Evolutionary conservation across 352 stramenopile species (phyloP).

Genomic region (Phytopythium oedochilum): DNA sequence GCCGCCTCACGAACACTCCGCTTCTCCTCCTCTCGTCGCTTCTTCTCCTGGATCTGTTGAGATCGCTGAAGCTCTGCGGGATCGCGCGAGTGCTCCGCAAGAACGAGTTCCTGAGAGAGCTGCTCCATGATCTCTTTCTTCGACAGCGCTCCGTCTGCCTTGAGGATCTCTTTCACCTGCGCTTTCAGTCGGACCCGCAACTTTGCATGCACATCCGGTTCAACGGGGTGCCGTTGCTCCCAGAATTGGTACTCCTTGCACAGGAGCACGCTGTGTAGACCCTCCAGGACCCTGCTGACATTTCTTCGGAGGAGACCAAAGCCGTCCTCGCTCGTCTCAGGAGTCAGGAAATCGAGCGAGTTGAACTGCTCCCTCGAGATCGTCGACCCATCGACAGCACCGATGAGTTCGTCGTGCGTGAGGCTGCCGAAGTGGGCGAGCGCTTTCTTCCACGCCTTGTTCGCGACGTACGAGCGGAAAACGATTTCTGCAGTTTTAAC

Average conservation of each 20-base stretch:
- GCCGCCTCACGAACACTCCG: conserved; percentile 63
- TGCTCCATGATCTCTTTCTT: conserved; percentile 41
- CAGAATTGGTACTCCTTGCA: conserved; percentile 83
- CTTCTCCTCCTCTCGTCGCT: conserved; percentile 61
- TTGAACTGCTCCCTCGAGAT: conserved; percentile 15
- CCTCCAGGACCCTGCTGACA: conserved; percentile 71
- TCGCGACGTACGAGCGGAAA: conserved; percentile 73
- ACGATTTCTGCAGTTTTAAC: conserved; percentile 41
- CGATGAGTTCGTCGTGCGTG: conserved; percentile 37
- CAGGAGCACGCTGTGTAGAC: conserved; percentile 49
- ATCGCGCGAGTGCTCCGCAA: conserved; percentile 37
- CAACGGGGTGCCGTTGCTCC: conserved; percentile 71
- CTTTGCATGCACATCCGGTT: conserved; percentile 52
- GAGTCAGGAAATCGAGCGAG: conserved; percentile 37
- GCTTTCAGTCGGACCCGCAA: conserved; percentile 46
- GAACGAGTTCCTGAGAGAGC: conserved; percentile 35
- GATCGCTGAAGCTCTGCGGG: conserved; percentile 35
- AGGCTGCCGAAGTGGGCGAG: conserved; percentile 66
- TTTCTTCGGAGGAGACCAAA: conserved; percentile 75
- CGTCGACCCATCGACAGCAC: conserved; percentile 18
- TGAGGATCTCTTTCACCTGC: conserved; percentile 49
- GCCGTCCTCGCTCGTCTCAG: conserved; percentile 60
- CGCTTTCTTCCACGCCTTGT: conserved; percentile 82
- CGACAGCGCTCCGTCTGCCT: conserved; percentile 14
- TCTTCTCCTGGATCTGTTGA: conserved; percentile 35